These are phyloP conservation scores for Leptodermis oblonga DNA, from an alignment of 257 asterid species.

Conservation along the genomic window DNA sequence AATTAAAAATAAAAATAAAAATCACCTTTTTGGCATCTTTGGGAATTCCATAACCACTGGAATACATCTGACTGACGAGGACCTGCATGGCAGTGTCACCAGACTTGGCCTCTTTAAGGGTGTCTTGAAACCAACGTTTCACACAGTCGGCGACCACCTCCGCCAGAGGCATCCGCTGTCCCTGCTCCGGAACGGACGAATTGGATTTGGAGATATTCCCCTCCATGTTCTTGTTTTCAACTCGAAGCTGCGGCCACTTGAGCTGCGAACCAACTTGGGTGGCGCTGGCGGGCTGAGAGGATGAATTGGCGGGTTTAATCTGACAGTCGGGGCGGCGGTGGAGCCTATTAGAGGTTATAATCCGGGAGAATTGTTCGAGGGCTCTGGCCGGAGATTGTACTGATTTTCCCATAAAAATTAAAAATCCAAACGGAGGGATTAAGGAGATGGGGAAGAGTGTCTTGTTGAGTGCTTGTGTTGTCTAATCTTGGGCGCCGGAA, in stretches of 20 bases:
- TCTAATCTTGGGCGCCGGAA: background rate
- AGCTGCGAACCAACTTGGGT: background rate
- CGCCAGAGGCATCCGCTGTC: constrained; percentile 56
- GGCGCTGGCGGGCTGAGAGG: constrained; percentile 24
- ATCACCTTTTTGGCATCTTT: constrained; percentile 63
- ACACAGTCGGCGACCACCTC: constrained; percentile 88
- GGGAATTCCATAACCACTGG: constrained; percentile 74
- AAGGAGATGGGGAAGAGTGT: background rate
- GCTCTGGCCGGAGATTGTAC: constrained; percentile 44
- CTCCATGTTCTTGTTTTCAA: constrained; percentile 38
- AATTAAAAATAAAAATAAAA: constrained; percentile 4
- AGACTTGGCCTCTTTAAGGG: constrained; percentile 84
- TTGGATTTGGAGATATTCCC: constrained; percentile 30
- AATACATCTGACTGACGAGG: constrained; percentile 97
- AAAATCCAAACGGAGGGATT: background rate
- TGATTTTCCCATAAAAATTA: constrained; percentile 66
- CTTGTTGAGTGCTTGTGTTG: background rate
- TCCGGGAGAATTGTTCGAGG: constrained; percentile 52
- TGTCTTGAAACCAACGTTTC: constrained; percentile 86
- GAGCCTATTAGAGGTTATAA: constrained; percentile 39
- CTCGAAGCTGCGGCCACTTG: constrained; percentile 20
- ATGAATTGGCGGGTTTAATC: constrained; percentile 35
- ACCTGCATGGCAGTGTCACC: constrained; percentile 90
- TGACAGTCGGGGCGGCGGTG: constrained; percentile 42
- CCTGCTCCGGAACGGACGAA: constrained; percentile 28